Evolutionary conservation across 169 alveolate genomes (phyloP), one percentile per base, ranked within the genome.

Genomic region (Eimeria necatrix): DNA sequence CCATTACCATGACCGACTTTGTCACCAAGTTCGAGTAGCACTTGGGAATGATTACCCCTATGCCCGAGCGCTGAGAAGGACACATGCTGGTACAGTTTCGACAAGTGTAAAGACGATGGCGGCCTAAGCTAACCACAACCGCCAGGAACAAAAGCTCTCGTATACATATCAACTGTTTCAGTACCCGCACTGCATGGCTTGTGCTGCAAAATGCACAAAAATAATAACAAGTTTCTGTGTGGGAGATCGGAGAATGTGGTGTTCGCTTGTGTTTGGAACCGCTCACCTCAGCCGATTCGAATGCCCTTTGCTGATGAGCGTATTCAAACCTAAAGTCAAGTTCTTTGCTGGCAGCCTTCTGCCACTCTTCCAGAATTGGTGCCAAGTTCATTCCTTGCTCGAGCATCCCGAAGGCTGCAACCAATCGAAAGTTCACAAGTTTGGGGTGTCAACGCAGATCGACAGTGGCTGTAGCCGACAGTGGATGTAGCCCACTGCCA

Each of bases 1-100:
- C 98, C 99, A 98, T 98, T 73, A 98, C 98, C 81, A 98, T 91
- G 16, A 98, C 98, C 59, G 96, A 95, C 70, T 96, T 92, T 22
- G 98, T 92, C 32, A 98, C 94, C 94, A 96, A 96, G 51, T 98
- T 96, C 73, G 97, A 96, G 94, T 96, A 97, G 59, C 96, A 94
- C 90, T 94, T 94, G 1, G 99, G 99, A 53, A 98, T 96, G 56
- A 93, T 88, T 52, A 98, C 94, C 64, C 96, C 98, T 22, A 98
- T 96, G 7, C 96, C 97, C 22, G 99, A 96, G 53, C 94, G 91
- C 94, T 96, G 89, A 20, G 48, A 41, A 18, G 49, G 26, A 56
- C 24, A 16, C 60, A 46, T 46, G 64, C 64, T 7, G 3, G 41
- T 32, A 32, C 41, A 32, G 41, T 32, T 32, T 32, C 41, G 41